These are phyloP conservation scores for Cyathus striatus DNA, from an alignment of 768 basidiomycete genomes.

Conservation along the genomic window DNA sequence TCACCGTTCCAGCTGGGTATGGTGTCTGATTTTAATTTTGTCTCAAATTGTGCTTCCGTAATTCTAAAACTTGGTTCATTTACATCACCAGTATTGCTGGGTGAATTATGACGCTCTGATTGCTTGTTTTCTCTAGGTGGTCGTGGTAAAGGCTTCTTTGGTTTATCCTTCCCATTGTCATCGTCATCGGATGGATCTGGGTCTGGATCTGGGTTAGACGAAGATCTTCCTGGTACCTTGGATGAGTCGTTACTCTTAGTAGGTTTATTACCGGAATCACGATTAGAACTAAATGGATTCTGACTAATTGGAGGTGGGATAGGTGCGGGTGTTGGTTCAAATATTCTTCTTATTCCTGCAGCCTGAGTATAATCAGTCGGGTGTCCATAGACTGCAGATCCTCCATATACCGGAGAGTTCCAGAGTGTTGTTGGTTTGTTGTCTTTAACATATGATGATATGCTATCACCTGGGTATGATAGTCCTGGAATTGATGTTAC, in stretches of 20 bases:
- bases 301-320: no score
- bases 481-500: no score
- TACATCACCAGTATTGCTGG: neutral
- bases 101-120: neutral
- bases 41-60: slow-evolving; percentile 23
- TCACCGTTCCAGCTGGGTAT: slow-evolving; percentile 29
- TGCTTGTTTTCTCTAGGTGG: neutral
- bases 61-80: neutral
- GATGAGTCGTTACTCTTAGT: neutral
- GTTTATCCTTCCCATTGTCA: neutral
- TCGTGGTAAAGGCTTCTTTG: neutral
- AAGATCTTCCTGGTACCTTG: neutral
- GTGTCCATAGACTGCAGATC: no score
- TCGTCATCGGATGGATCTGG: neutral
- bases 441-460: no score
- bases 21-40: slow-evolving; percentile 20
- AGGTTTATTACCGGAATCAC: neutral
- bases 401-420: no score
- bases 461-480: no score
- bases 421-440: no score
- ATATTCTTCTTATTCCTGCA: no score
- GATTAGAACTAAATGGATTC: no score
- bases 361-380: no score
- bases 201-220: neutral
- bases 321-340: no score